A percentile compares a stretch with the other conserved stretches of the same genome.
These are phyloP conservation scores for Candida dendrica DNA, from an alignment of 805 yeast genomes.

Conservation along the genomic window DNA sequence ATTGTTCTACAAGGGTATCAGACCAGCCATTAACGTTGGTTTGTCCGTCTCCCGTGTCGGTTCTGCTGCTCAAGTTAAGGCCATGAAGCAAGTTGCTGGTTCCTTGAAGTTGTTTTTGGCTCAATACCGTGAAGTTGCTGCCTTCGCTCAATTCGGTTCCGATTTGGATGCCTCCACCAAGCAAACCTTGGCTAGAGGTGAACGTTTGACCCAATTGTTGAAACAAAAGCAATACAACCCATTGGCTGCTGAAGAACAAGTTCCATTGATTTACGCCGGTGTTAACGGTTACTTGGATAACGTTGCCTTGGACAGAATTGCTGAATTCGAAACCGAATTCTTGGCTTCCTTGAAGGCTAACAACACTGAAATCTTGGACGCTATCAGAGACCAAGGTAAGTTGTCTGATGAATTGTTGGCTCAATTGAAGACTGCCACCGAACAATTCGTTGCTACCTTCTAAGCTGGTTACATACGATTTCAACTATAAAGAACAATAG, in stretches of 20 bases:
- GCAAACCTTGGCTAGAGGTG: constrained; percentile 99
- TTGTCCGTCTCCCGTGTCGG: constrained; percentile 99
- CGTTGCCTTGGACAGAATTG: constrained; percentile 78
- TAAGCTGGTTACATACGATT: constrained; percentile 24
- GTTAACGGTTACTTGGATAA: constrained; percentile 97
- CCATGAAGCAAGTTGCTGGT: constrained; percentile 99
- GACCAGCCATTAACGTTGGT: constrained; percentile 99
- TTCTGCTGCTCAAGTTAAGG: constrained; percentile 99
- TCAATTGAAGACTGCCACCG: constrained; percentile 84
- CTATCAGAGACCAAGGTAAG: constrained; percentile 86
- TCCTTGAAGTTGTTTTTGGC: constrained; percentile 99
- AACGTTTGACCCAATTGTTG: constrained; percentile 97
- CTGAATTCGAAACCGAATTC: constrained; percentile 89
- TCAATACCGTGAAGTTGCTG: constrained; percentile 99
- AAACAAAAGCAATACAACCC: constrained; percentile 98
- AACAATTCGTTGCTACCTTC: constrained; percentile 89
- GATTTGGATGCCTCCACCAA: constrained; percentile 99
- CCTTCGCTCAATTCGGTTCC: constrained; percentile 99
- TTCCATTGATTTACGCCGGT: constrained; percentile 98
- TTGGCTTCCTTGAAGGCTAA: constrained; percentile 85
- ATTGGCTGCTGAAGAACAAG: constrained; percentile 97
- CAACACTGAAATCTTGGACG: constrained; percentile 75
- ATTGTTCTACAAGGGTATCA: constrained; percentile 99
- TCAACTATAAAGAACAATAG: not conserved
- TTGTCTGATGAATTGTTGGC: constrained; percentile 82